phyloP scores from a whole-genome alignment of 2,329 filamentous ascomycete species.

The Cladophialophora yegresii region DNA sequence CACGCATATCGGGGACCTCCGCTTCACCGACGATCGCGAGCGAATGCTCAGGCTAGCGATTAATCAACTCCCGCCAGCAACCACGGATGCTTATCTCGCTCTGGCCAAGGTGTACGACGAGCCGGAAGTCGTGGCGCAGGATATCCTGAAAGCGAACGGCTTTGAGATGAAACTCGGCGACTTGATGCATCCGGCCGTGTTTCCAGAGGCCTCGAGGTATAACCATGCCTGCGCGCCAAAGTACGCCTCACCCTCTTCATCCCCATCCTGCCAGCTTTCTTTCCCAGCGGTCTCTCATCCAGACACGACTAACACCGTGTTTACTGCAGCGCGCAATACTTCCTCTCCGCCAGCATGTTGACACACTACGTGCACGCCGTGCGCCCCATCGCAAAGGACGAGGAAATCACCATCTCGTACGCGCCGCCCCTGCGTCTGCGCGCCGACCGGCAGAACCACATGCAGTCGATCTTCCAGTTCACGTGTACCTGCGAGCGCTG shows the following conservation, averaged over 20 bases:
- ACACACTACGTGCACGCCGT: constrained; percentile 39
- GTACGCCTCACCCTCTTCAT: constrained; percentile 14
- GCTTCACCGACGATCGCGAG: constrained; percentile 21
- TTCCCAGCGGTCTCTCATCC: neutral
- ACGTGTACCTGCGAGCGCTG: constrained; percentile 29
- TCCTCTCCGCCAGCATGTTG: constrained; percentile 19
- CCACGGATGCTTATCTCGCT: constrained; percentile 14
- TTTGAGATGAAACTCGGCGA: constrained; percentile 30
- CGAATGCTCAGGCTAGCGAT: constrained; percentile 23
- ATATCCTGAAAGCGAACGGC: constrained; percentile 31
- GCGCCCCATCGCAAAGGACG: constrained; percentile 75
- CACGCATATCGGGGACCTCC: constrained; percentile 23
- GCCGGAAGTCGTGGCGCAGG: constrained; percentile 22
- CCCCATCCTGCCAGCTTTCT: neutral
- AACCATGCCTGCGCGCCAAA: constrained; percentile 34
- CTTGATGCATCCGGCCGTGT: constrained; percentile 28
- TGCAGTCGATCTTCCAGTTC: constrained; percentile 26
- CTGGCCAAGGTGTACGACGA: constrained; percentile 27
- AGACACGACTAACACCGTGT: neutral
- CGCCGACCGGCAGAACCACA: constrained; percentile 20
- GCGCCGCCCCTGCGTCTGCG: constrained; percentile 17
- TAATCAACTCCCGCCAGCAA: constrained; percentile 22
- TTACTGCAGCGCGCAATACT: constrained; percentile 28
- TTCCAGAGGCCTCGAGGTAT: constrained; percentile 27
- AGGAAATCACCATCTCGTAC: constrained; percentile 95